Base-by-base conservation (phyloP, 257 asterid genomes). In the Gentiana dahurica region DNA sequence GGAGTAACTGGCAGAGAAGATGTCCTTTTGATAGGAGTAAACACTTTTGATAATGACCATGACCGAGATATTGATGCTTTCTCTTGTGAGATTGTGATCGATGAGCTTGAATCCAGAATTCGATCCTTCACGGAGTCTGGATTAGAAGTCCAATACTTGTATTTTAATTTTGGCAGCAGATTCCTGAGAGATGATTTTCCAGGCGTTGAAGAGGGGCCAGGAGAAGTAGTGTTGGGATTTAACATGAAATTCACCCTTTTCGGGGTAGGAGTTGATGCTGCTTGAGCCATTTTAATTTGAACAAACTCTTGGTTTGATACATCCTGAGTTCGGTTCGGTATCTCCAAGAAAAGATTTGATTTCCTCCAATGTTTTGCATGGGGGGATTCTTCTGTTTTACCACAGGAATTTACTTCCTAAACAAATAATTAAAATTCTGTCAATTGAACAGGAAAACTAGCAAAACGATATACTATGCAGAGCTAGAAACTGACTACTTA, bases 211-310 rank as follows among this genome's bases (percentile, higher is more conserved):
- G 84, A 77, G 8, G 93, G 79, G 46, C 79, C 78, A 32, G 77
- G 75, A 24, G 82, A 76, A 32, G 78, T 61, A 61, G 85, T 71
- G 65, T 79, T 69, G 5, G 84, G 78, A 2, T 79, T 75, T 51
- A 79, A 66, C 59, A 74, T 46, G 79, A 89, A 89, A 76, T 86
- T 89, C 66, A 89, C 97, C 63, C 66, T 79, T 72, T 70, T 81
- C 10, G 95, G 94, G 32, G 97, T 88, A 10, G 89, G 87, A 35
- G 82, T 80, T 5, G 95, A 89, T 0, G 85, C 70, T 2, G 79
- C 68, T 15, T 15, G 24, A 35, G 85, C 86, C 71, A 79, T 72
- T 59, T 69, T 81, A 54, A 77, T 78, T 53, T 79, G 87, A 33
- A 82, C 78, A 58, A 75, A 70, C 59, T 85, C 91, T 72, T 77